Evolutionary conservation across 1,284 basidiomycete species (phyloP).

Genomic region (Amylostereum areolatum): DNA sequence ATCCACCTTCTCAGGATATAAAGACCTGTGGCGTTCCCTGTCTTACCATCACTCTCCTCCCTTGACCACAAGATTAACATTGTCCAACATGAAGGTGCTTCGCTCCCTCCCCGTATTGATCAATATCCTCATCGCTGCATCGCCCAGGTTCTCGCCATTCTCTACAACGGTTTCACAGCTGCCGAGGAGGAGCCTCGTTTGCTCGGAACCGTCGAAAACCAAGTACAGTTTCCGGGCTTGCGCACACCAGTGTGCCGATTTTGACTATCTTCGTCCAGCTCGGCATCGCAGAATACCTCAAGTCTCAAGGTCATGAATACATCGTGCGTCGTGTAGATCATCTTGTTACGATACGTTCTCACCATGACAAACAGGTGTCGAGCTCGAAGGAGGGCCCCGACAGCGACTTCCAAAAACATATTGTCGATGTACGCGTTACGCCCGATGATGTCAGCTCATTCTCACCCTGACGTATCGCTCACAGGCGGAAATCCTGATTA

Average conservation of each 20-base stretch:
- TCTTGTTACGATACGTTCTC: constrained; percentile 3
- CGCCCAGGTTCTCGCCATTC: constrained; percentile 71
- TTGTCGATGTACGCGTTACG: constrained; percentile 63
- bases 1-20: too few species aligned
- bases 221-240: constrained; percentile 33
- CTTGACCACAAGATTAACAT: too few species aligned
- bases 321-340: constrained; percentile 37
- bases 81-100: constrained; percentile 1
- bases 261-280: constrained; percentile 37
- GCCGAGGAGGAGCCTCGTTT: constrained; percentile 81
- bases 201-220: constrained; percentile 88
- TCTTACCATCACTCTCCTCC: too few species aligned
- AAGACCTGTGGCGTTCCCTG: too few species aligned
- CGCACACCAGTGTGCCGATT: background rate
- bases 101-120: too few species aligned
- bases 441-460: background rate
- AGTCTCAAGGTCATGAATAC: constrained; percentile 73
- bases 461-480: background rate
- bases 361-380: constrained; percentile 49
- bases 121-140: background rate
- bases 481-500: constrained; percentile 63
- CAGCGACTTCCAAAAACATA: constrained; percentile 84
- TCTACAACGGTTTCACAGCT: constrained; percentile 70
- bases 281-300: constrained; percentile 67
- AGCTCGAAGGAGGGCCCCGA: constrained; percentile 85